Percentiles rank a stretch among this genome's conserved stretches.
Evolutionary conservation across 2,329 filamentous ascomycete species (phyloP).

Genomic region (Metarhizium brunneum): DNA sequence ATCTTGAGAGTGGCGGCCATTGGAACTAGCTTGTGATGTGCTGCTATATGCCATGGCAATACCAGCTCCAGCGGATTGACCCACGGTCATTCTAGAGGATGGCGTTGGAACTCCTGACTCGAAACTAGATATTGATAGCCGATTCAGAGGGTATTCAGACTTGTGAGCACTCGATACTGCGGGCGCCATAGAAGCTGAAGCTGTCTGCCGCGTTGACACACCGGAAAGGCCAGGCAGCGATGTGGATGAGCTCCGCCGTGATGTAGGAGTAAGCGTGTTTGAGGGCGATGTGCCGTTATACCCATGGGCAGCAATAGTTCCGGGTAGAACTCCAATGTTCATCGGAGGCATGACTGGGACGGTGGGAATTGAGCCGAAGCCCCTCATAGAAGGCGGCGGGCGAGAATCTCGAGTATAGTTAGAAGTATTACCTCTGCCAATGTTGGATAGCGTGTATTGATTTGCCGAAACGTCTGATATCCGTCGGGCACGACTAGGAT

Average conservation of each 20-base stretch:
- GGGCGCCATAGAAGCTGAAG: conserved; percentile 9
- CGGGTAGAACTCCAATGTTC: background rate
- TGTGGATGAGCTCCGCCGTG: conserved; percentile 12
- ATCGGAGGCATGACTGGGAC: conserved; percentile 1
- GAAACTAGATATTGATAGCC: conserved; percentile 4
- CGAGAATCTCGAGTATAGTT: conserved; percentile 13
- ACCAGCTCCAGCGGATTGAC: background rate
- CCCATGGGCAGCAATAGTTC: background rate
- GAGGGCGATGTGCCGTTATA: conserved; percentile 2
- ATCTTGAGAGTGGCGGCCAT: background rate
- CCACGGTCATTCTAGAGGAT: background rate
- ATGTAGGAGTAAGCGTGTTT: conserved; percentile 3
- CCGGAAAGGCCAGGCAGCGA: conserved; percentile 13
- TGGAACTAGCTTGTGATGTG: background rate
- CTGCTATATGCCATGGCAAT: background rate
- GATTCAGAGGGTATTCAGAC: conserved; percentile 5
- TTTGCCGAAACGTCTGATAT: conserved; percentile 21
- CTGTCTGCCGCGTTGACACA: conserved; percentile 4
- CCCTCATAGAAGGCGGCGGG: conserved; percentile 21
- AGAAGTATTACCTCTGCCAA: conserved; percentile 8
- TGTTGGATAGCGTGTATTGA: conserved; percentile 9
- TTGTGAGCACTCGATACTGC: conserved; percentile 3
- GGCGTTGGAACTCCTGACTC: background rate
- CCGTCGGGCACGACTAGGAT: conserved; percentile 19
- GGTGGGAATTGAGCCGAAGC: conserved; percentile 17